A percentile compares a stretch with the other conserved stretches of the same genome.
phyloP scores from a whole-genome alignment of 2,329 filamentous ascomycete genomes.

The Hypoxylon sp. region DNA sequence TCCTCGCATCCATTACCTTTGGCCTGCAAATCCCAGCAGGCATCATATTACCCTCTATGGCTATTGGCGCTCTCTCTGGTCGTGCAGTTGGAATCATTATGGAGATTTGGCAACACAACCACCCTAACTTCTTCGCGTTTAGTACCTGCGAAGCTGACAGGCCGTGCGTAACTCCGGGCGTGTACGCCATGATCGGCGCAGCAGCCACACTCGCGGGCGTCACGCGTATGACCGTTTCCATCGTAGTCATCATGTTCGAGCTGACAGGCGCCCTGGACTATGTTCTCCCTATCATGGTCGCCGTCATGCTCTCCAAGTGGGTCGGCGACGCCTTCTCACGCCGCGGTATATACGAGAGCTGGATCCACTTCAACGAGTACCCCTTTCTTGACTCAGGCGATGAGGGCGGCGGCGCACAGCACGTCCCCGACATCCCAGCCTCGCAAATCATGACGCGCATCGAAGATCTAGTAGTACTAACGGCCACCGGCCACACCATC shows the following conservation, averaged over 20 bases:
- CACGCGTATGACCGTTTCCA: slow-evolving; percentile 96
- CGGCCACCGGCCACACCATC: slow-evolving; percentile 90
- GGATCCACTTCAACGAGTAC: slow-evolving; percentile 97
- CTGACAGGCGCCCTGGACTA: slow-evolving; percentile 96
- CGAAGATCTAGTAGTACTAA: slow-evolving; percentile 90
- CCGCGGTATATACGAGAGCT: slow-evolving; percentile 95
- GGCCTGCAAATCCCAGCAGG: slow-evolving; percentile 95
- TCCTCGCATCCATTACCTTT: slow-evolving; percentile 90
- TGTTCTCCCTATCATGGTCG: slow-evolving; percentile 98
- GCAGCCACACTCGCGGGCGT: slow-evolving; percentile 94
- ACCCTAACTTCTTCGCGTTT: slow-evolving; percentile 85
- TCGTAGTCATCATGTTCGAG: slow-evolving; percentile 99
- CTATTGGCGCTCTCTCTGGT: slow-evolving; percentile 91
- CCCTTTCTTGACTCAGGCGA: slow-evolving; percentile 95
- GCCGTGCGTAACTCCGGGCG: slow-evolving; percentile 91
- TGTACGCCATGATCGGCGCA: slow-evolving; percentile 96
- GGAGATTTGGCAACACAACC: slow-evolving; percentile 86
- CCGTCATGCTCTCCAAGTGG: slow-evolving; percentile 99
- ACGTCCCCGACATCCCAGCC: slow-evolving; percentile 85
- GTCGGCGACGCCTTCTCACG: slow-evolving; percentile 95
- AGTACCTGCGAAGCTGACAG: slow-evolving; percentile 85
- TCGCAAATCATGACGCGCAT: slow-evolving; percentile 91
- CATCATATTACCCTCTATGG: slow-evolving; percentile 96
- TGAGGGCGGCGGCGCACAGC: slow-evolving; percentile 65
- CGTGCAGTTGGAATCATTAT: slow-evolving; percentile 91